Conservation (phyloP, 1,284 basidiomycete genomes). For the Sanghuangporus baumii region DNA sequence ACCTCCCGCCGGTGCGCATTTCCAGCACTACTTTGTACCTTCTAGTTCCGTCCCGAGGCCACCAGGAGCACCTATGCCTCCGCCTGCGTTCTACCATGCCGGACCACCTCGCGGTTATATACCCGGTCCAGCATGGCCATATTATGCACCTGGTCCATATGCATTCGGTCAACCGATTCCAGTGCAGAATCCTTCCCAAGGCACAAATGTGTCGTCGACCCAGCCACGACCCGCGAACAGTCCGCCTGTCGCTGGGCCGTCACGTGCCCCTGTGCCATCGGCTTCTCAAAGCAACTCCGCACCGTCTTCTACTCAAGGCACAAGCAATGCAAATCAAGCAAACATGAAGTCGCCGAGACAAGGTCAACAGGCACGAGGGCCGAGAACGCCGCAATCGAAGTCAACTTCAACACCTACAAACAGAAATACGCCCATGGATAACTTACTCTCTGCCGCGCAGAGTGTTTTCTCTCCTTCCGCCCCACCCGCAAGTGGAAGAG, state of each 20-base stretch:
- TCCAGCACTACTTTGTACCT: slow-evolving; percentile 1
- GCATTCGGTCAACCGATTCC: slow-evolving; percentile 4
- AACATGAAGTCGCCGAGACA: neutral
- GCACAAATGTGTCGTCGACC: neutral
- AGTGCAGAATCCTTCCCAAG: neutral
- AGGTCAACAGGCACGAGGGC: neutral
- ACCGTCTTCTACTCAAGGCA: neutral
- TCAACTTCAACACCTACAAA: neutral
- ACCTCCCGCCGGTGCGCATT: neutral
- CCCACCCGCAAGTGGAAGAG: neutral
- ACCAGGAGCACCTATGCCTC: slow-evolving; percentile 3
- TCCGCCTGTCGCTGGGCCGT: neutral
- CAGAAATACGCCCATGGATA: slow-evolving; percentile 10
- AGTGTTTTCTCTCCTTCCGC: slow-evolving; percentile 11
- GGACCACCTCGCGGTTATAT: slow-evolving; percentile 1
- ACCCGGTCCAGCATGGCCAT: slow-evolving; percentile 9
- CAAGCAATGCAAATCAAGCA: neutral
- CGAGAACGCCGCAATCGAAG: slow-evolving; percentile 1
- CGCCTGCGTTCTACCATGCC: slow-evolving; percentile 4
- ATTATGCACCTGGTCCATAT: slow-evolving; percentile 4
- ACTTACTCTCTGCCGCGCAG: slow-evolving; percentile 10
- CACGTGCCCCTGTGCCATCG: neutral
- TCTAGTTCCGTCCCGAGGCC: neutral
- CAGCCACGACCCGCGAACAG: neutral
- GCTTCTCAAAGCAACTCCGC: neutral